Conservation (phyloP, 2,329 filamentous ascomycete species). For the Fusarium floridanum region DNA sequence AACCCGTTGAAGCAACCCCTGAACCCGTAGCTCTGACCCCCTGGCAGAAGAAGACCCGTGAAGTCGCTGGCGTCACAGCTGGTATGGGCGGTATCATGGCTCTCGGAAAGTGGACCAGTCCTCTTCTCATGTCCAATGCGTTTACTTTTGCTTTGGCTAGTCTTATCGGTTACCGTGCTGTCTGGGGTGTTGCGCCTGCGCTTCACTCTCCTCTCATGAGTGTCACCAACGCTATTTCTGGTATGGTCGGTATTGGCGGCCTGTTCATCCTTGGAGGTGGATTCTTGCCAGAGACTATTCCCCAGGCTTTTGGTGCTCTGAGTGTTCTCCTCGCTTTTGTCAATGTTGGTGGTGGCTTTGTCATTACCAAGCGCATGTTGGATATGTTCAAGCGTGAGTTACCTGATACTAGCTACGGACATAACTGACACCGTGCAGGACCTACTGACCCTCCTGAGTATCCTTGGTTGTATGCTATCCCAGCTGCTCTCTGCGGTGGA, state of each 20-base stretch:
- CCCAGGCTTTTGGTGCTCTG: slow-evolving; percentile 80
- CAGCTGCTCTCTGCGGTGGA: slow-evolving; percentile 81
- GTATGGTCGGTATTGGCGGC: slow-evolving; percentile 90
- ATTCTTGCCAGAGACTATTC: slow-evolving; percentile 80
- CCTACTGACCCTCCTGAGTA: slow-evolving; percentile 91
- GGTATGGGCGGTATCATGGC: slow-evolving; percentile 82
- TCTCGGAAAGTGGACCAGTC: slow-evolving; percentile 83
- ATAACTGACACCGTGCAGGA: slow-evolving; percentile 52
- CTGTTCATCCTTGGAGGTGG: slow-evolving; percentile 91
- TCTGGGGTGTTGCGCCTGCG: slow-evolving; percentile 88
- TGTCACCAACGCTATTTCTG: slow-evolving; percentile 92
- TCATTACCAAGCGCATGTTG: slow-evolving; percentile 93
- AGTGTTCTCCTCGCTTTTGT: slow-evolving; percentile 90
- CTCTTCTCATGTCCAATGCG: slow-evolving; percentile 88
- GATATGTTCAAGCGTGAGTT: slow-evolving; percentile 84
- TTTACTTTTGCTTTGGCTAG: slow-evolving; percentile 89
- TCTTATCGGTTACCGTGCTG: slow-evolving; percentile 87
- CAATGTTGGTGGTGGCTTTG: slow-evolving; percentile 89
- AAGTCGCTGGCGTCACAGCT: slow-evolving; percentile 80
- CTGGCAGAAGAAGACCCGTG: slow-evolving; percentile 82
- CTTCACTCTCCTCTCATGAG: slow-evolving; percentile 93
- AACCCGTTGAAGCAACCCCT: slow-evolving; percentile 58
- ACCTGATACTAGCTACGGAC: too few species aligned
- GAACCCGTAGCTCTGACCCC: slow-evolving; percentile 79
- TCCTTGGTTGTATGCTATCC: slow-evolving; percentile 86